Evolutionary conservation across 371 early-diverging fungal species (phyloP).

Genomic region (Mortierella sp.): DNA sequence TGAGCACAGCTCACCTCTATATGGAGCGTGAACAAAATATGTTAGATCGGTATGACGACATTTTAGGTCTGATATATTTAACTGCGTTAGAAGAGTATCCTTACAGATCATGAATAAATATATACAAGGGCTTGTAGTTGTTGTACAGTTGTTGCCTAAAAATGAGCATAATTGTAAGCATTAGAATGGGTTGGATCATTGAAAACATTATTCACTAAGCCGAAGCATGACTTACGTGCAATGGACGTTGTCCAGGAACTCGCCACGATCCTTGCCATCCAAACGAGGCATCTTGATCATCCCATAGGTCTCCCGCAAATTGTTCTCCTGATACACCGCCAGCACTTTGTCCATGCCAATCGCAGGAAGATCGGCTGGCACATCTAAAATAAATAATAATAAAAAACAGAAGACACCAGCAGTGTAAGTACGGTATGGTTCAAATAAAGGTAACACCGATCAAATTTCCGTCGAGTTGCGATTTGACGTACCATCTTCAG

Average conservation of each 20-base stretch:
- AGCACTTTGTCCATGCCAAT: constrained; percentile 30
- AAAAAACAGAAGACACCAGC: too few relatives aligned
- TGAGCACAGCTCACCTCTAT: constrained; percentile 46
- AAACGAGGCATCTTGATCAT: constrained; percentile 53
- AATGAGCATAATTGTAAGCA: background rate
- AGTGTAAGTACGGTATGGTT: background rate
- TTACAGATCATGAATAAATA: constrained; percentile 57
- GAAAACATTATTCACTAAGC: background rate
- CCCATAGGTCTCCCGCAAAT: constrained; percentile 30
- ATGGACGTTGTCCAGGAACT: constrained; percentile 44
- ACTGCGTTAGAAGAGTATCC: background rate
- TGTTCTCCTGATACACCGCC: constrained; percentile 21
- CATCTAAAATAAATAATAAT: constrained; percentile 8
- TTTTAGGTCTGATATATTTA: background rate
- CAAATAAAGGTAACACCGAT: background rate
- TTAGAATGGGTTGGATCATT: background rate
- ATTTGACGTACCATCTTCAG: constrained; percentile 26
- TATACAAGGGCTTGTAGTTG: constrained; percentile 46
- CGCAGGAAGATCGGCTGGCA: background rate
- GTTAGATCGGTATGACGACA: background rate
- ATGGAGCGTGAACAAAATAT: background rate
- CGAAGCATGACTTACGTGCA: constrained; percentile 43
- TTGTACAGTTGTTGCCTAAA: constrained; percentile 31
- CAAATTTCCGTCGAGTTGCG: background rate
- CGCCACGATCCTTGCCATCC: constrained; percentile 27